A percentile compares a stretch with the other conserved stretches of the same genome.
Evolutionary conservation across 495 filamentous ascomycete species (phyloP).

Genomic region (Cladorrhinum samala): DNA sequence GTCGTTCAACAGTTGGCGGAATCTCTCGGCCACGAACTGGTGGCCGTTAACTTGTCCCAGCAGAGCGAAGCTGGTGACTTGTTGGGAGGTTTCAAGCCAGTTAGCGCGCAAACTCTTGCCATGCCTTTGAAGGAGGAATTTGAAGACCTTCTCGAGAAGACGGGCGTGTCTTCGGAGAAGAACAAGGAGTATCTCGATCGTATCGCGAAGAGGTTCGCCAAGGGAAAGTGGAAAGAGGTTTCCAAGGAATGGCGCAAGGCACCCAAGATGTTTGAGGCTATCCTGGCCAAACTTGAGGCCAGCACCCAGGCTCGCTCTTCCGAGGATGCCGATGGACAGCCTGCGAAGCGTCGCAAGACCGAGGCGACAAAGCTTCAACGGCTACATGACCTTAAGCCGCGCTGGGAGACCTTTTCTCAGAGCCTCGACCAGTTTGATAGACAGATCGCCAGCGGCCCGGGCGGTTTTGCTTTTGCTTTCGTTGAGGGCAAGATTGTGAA

Average conservation of each 20-base stretch:
- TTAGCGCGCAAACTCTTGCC: conserved; percentile 80
- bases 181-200: conserved; percentile 81
- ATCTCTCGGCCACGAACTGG: conserved; percentile 71
- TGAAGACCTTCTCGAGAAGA: conserved; percentile 76
- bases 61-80: conserved; percentile 94
- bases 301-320: conserved; percentile 21
- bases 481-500: conserved; percentile 92
- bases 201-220: conserved; percentile 69
- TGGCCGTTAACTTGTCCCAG: conserved; percentile 90
- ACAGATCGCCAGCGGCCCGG: conserved; percentile 68
- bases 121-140: conserved; percentile 91
- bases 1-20: conserved; percentile 88
- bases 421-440: conserved; percentile 75
- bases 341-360: conserved; percentile 74
- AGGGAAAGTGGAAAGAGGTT: conserved; percentile 75
- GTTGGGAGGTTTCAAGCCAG: conserved; percentile 91
- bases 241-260: conserved; percentile 86
- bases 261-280: conserved; percentile 70
- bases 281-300: conserved; percentile 47
- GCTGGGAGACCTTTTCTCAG: conserved; percentile 74
- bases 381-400: conserved; percentile 51
- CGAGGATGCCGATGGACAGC: conserved; percentile 52
- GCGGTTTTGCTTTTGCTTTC: conserved; percentile 89
- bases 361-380: conserved; percentile 57
- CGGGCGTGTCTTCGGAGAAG: conserved; percentile 71